Percentiles rank a stretch among this genome's conserved stretches.
These are phyloP conservation scores for Alternaria ventricosa DNA, from an alignment of 2,329 filamentous ascomycete species.

Conservation along the genomic window DNA sequence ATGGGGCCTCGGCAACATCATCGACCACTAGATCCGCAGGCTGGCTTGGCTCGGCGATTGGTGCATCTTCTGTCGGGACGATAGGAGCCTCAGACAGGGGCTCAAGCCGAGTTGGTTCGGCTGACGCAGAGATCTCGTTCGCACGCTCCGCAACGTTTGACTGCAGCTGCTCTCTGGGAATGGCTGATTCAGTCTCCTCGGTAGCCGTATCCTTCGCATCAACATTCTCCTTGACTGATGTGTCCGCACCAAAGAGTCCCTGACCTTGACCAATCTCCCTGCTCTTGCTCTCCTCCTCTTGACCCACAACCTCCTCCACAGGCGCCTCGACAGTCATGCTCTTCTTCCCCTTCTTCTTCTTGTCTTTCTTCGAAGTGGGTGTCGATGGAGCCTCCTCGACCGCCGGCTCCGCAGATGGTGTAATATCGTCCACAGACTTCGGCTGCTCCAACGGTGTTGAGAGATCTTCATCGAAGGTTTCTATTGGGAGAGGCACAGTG, in stretches of 20 bases:
- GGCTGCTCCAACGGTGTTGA: background rate
- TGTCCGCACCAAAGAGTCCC: background rate
- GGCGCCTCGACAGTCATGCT: constrained; percentile 14
- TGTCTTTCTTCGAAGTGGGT: constrained; percentile 22
- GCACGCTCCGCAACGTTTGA: background rate
- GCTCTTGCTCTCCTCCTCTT: background rate
- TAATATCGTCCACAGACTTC: background rate
- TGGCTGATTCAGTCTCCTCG: background rate
- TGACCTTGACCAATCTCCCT: background rate
- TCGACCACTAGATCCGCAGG: background rate
- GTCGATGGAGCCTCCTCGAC: constrained; percentile 5
- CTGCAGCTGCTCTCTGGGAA: background rate
- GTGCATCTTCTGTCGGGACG: background rate
- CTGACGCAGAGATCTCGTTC: background rate
- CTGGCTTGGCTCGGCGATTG: background rate
- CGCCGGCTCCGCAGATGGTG: background rate
- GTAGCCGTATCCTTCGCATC: background rate
- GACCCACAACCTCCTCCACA: constrained; percentile 2
- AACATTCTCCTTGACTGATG: background rate
- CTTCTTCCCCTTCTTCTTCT: constrained; percentile 35
- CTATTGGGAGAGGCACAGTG: constrained; percentile 2
- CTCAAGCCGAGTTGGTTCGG: background rate
- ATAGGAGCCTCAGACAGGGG: background rate
- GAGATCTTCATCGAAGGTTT: constrained; percentile 1
- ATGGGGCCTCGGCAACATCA: background rate